Percentiles rank a stretch among this genome's conserved stretches.
phyloP scores from a whole-genome alignment of 176 grass and related monocot genomes.

The Canna indica region DNA sequence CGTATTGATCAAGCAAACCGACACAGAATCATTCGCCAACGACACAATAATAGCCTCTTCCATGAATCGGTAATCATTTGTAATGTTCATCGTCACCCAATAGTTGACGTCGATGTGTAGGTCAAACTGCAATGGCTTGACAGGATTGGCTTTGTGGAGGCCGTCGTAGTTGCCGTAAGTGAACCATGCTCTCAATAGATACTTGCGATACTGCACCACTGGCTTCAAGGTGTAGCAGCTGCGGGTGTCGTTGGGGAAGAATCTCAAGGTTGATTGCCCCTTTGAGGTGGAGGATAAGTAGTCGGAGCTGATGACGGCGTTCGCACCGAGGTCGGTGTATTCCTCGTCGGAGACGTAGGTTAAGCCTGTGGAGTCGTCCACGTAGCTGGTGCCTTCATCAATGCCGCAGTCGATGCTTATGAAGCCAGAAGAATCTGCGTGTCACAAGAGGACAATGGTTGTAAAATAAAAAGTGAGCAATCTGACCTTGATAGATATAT shows the following conservation, averaged over 20 bases:
- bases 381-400: not conserved
- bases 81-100: not conserved
- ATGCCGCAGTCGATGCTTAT: not conserved
- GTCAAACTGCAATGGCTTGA: not conserved
- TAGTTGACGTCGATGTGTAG: not conserved
- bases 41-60: not conserved
- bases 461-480: no score
- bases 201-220: not conserved
- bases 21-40: not conserved
- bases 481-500: no score
- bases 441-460: no score
- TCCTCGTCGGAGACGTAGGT: not conserved
- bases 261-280: not conserved
- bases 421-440: not conserved
- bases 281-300: not conserved
- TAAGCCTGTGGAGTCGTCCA: not conserved
- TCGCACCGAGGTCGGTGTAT: not conserved
- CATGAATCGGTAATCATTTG: not conserved
- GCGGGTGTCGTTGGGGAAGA: not conserved
- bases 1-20: not conserved
- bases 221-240: not conserved
- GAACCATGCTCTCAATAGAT: not conserved
- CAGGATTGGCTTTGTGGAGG: not conserved
- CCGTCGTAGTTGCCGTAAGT: conserved; percentile 13
- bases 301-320: not conserved